Conservation (phyloP, 129 eudicot genomes). For the Saussurea involucrata region DNA sequence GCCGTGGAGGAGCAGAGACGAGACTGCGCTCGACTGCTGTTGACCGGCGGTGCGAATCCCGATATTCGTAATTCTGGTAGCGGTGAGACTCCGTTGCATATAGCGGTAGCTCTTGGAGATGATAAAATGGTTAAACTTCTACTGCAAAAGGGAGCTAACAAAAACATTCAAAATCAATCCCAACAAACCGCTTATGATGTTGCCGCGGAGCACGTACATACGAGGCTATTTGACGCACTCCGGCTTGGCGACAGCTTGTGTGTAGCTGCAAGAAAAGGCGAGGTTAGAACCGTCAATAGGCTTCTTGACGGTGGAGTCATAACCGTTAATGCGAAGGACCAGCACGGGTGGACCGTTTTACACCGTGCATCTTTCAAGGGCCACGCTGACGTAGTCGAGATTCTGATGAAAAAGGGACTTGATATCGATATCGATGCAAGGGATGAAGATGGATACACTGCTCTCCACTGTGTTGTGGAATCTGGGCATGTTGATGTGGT, state of each 20-base stretch:
- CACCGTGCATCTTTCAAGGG: slow-evolving; percentile 75
- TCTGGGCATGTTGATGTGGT: slow-evolving; percentile 56
- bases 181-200: slow-evolving; percentile 59
- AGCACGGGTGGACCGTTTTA: slow-evolving; percentile 71
- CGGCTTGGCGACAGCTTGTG: slow-evolving; percentile 53
- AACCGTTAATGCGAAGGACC: slow-evolving; percentile 51
- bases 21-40: slow-evolving; percentile 49
- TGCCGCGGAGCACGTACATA: slow-evolving; percentile 63
- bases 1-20: slow-evolving; percentile 63
- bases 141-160: slow-evolving; percentile 63
- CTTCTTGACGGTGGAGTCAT: slow-evolving; percentile 53
- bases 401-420: slow-evolving; percentile 52
- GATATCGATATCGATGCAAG: slow-evolving; percentile 47
- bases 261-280: slow-evolving; percentile 61
- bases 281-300: slow-evolving; percentile 42
- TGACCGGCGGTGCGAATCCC: slow-evolving; percentile 38
- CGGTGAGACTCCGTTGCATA: slow-evolving; percentile 59
- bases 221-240: slow-evolving; percentile 41
- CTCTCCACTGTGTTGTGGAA: slow-evolving; percentile 66
- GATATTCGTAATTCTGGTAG: slow-evolving; percentile 34
- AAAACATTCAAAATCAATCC: slow-evolving; percentile 41
- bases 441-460: slow-evolving; percentile 66
- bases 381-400: slow-evolving; percentile 33
- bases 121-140: slow-evolving; percentile 67
- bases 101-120: slow-evolving; percentile 65